Base-by-base conservation (phyloP, 305 asterid species). In the Fraxinus velutina region DNA sequence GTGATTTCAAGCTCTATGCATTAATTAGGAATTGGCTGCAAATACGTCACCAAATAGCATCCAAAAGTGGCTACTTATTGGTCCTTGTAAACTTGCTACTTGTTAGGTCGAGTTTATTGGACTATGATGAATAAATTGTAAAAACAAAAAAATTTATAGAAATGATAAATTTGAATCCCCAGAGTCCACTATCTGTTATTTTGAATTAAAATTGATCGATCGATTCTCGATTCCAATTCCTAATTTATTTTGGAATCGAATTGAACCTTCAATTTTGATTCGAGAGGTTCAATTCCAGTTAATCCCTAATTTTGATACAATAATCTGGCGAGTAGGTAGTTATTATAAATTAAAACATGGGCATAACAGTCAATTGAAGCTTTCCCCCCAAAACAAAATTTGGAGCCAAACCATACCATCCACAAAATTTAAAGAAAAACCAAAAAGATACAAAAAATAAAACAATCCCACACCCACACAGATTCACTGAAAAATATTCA, bases 331-430 rank as follows among this genome's bases (percentile, higher is more conserved):
- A 42, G 21, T 19, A 5, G 29, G 68, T 22, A 60, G 2, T 9
- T 19, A 27, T 0, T 0, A 7, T 33, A 34, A 34, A 27, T 27
- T 27, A 27, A 32, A 32, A 32, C 34, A 32, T 32, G 34, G 34
- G 34, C 34, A 21, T 57, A 57, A 57, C 29, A 10, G 71, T 62
- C 71, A 60, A 60, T 13, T 50, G 62, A 52, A 52, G 62, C 52
- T 22, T 32, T 4, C 13, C 62, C 36, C 52, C 1, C 50, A 32
- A 21, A 70, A 75, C 50, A 36, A 76, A 76, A 33, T 36, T 84
- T 84, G 83, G 86, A 80, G 83, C 83, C 84, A 77, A 80, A 84
- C 42, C 68, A 80, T 52, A 81, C 83, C 39, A 34, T 34, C 39
- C 8, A 80, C 81, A 52, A 33, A 76, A 50, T 81, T 78, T 62